A percentile compares a stretch with the other conserved stretches of the same genome.
These are phyloP conservation scores for Clarireedia homoeocarpa DNA, from an alignment of 2,329 filamentous ascomycete genomes.

Conservation along the genomic window DNA sequence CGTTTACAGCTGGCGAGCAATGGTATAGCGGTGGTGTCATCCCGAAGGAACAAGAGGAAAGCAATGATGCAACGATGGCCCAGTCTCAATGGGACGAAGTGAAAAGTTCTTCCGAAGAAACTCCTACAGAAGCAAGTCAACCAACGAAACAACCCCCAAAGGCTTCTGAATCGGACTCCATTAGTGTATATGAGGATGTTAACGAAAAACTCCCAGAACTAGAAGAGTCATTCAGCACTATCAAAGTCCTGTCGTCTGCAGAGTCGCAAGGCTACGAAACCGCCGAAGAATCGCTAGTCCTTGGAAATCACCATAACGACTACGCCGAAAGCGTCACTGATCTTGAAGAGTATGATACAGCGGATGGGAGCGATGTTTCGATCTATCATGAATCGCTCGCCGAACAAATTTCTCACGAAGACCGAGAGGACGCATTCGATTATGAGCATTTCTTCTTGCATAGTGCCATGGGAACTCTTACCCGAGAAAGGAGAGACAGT, in stretches of 20 bases:
- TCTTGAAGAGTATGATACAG: constrained; percentile 38
- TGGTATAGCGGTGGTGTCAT: constrained; percentile 26
- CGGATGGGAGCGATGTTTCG: constrained; percentile 52
- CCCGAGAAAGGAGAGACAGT: constrained; percentile 43
- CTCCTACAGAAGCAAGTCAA: background rate
- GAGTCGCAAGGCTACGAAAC: constrained; percentile 1
- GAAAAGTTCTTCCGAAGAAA: background rate
- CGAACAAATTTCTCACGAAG: constrained; percentile 71
- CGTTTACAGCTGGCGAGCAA: constrained; percentile 30
- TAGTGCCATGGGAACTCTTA: constrained; percentile 77
- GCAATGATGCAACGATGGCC: constrained; percentile 21
- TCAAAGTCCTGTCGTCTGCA: background rate
- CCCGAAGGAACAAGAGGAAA: constrained; percentile 16
- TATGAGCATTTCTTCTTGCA: constrained; percentile 95
- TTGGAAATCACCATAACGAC: constrained; percentile 22
- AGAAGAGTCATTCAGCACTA: background rate
- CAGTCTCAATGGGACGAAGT: constrained; percentile 19
- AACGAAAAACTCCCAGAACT: constrained; percentile 11
- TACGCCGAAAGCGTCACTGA: constrained; percentile 31
- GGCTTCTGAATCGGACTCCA: constrained; percentile 20
- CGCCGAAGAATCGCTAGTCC: background rate
- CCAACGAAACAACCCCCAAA: constrained; percentile 9
- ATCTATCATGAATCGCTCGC: constrained; percentile 55
- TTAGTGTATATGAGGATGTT: constrained; percentile 27
- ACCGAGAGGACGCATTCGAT: constrained; percentile 90